phyloP scores from a whole-genome alignment of 2,329 filamentous ascomycete species.

The Pseudocercospora cruenta region DNA sequence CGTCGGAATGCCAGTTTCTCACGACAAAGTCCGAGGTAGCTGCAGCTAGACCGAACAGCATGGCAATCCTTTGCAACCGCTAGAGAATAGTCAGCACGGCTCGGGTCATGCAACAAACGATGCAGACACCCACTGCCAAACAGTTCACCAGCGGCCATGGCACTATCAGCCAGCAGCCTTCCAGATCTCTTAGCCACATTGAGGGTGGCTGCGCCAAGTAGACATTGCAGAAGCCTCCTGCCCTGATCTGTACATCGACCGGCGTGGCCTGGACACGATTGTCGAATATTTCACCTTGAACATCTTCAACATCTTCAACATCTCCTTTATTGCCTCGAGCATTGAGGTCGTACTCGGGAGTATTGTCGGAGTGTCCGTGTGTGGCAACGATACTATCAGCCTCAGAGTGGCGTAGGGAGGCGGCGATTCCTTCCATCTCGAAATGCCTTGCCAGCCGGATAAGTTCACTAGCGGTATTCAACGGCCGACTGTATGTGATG shows the following conservation, averaged over 20 bases:
- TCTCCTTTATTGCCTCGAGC: neutral
- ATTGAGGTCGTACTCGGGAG: neutral
- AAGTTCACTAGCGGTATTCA: neutral
- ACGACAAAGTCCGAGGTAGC: neutral
- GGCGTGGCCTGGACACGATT: neutral
- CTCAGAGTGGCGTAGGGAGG: too few relatives aligned
- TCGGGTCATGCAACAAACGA: neutral
- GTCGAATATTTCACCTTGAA: neutral
- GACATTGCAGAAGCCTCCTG: neutral
- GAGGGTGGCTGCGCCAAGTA: neutral
- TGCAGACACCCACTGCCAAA: neutral
- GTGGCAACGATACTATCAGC: too few relatives aligned
- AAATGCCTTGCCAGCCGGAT: neutral
- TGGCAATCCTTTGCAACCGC: neutral
- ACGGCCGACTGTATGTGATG: neutral
- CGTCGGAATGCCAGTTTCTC: neutral
- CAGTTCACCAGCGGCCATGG: neutral
- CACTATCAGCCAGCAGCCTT: neutral
- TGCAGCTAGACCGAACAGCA: neutral
- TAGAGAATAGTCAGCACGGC: neutral
- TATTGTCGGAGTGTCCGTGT: neutral
- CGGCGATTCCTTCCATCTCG: neutral
- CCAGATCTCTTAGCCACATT: neutral
- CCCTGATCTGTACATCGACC: neutral
- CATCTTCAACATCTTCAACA: neutral